These are phyloP conservation scores for Erythrobasidium hasegawianum DNA, from an alignment of 1,284 basidiomycete genomes.

Conservation along the genomic window DNA sequence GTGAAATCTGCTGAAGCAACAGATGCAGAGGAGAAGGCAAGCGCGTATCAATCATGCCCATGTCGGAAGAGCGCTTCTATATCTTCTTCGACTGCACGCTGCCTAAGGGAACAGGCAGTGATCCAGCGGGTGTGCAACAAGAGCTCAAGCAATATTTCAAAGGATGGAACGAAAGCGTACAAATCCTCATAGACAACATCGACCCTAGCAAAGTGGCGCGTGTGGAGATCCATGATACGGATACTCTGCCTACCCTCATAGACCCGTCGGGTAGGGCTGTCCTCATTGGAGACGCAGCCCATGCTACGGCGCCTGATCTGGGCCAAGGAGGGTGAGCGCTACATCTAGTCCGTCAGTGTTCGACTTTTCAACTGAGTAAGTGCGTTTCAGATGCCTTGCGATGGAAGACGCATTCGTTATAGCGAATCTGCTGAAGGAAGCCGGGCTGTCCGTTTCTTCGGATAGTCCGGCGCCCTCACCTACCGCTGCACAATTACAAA, in stretches of 20 bases:
- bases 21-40: slow-evolving; percentile 23
- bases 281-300: slow-evolving; percentile 30
- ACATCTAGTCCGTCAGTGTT: too few species aligned
- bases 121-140: slow-evolving; percentile 22
- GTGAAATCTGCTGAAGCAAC: neutral
- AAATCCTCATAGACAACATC: slow-evolving; percentile 29
- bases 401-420: slow-evolving; percentile 35
- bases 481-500: neutral
- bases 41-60: slow-evolving; percentile 32
- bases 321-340: slow-evolving; percentile 33
- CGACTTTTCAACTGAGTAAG: too few species aligned
- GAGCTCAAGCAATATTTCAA: slow-evolving; percentile 27
- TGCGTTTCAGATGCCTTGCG: slow-evolving; percentile 21
- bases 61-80: slow-evolving; percentile 32
- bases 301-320: slow-evolving; percentile 32
- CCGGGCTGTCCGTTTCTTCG: neutral
- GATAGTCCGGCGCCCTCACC: neutral
- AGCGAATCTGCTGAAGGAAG: slow-evolving; percentile 15
- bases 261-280: slow-evolving; percentile 25
- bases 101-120: slow-evolving; percentile 24
- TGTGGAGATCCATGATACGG: slow-evolving; percentile 32
- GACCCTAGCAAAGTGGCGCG: slow-evolving; percentile 17
- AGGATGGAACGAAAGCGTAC: slow-evolving; percentile 26
- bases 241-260: slow-evolving; percentile 33
- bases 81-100: slow-evolving; percentile 28